Conservation (phyloP, 2,329 filamentous ascomycete genomes). For the Curvularia sp. region DNA sequence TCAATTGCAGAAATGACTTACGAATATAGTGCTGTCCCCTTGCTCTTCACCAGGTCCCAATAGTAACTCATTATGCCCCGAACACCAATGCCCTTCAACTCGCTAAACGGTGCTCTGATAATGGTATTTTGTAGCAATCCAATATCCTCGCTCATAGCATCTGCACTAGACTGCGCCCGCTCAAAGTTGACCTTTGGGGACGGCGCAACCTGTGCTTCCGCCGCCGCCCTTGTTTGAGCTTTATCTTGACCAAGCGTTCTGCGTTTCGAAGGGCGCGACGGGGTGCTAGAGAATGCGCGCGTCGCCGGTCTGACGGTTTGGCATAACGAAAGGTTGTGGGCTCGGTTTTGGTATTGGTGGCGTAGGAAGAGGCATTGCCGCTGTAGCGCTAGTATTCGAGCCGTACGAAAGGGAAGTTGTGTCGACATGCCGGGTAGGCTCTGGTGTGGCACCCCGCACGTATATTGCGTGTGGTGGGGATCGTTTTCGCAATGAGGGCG, state of each 20-base stretch:
- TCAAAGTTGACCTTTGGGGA: conserved; percentile 20
- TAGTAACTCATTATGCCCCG: conserved; percentile 25
- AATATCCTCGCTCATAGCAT: conserved; percentile 31
- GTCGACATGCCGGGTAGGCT: conserved; percentile 19
- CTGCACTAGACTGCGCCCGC: conserved; percentile 11
- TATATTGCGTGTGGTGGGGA: conserved; percentile 8
- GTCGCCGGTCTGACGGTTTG: conserved; percentile 12
- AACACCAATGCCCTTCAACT: conserved; percentile 14
- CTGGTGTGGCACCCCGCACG: conserved; percentile 8
- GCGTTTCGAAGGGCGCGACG: conserved; percentile 20
- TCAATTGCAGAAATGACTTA: conserved; percentile 15
- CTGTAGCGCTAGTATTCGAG: conserved; percentile 32
- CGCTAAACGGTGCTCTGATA: conserved; percentile 24
- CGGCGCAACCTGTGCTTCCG: conserved; percentile 9
- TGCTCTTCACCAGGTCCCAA: conserved; percentile 31
- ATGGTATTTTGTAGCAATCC: conserved; percentile 34
- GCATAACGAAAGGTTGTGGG: conserved; percentile 9
- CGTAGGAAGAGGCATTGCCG: conserved; percentile 41
- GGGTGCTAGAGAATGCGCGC: conserved; percentile 38
- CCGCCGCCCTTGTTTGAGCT: conserved; percentile 19
- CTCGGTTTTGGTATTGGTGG: conserved; percentile 13
- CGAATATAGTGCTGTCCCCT: conserved; percentile 28
- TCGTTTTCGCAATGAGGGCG: conserved; percentile 10
- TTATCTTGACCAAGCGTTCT: conserved; percentile 16
- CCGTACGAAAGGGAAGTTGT: conserved; percentile 34